Evolutionary conservation across 768 basidiomycete species (phyloP).

Genomic region (Dendrothele bispora): DNA sequence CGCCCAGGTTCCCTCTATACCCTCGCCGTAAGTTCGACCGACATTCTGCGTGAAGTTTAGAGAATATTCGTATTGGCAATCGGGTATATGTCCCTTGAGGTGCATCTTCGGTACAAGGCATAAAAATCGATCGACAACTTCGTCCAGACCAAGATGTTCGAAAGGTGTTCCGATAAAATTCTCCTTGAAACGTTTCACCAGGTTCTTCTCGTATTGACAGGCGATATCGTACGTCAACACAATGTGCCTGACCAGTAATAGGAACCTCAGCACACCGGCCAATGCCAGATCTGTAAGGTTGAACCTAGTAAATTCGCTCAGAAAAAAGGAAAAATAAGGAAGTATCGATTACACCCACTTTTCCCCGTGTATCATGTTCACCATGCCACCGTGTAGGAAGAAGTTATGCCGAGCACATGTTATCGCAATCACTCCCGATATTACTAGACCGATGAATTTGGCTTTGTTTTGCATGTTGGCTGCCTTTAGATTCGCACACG

Average conservation of each 20-base stretch:
- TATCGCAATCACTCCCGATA: conserved; percentile 25
- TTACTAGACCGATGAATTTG: conserved; percentile 26
- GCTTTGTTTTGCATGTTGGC: conserved; percentile 23
- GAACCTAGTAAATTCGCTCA: conserved; percentile 20
- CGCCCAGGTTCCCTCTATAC: no score
- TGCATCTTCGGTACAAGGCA: conserved; percentile 24
- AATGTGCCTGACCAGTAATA: conserved; percentile 10
- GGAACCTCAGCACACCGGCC: not conserved
- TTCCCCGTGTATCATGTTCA: conserved; percentile 28
- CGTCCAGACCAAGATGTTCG: conserved; percentile 15
- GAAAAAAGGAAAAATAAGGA: no score
- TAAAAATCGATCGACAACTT: conserved; percentile 7
- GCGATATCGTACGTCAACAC: conserved; percentile 29
- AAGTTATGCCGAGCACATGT: conserved; percentile 30
- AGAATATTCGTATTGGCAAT: conserved; percentile 20
- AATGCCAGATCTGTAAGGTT: conserved; percentile 23
- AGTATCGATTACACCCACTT: conserved; percentile 11
- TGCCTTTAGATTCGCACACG: conserved; percentile 25
- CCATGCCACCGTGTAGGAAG: conserved; percentile 20
- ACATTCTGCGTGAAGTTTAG: conserved; percentile 24
- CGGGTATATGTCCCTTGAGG: conserved; percentile 22
- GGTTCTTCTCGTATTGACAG: conserved; percentile 24
- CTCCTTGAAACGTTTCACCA: conserved; percentile 14
- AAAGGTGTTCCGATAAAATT: no score
- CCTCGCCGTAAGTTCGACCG: conserved; percentile 25